phyloP scores from a whole-genome alignment of 192 early-diverging fungal genomes.

The Backusella westeae region DNA sequence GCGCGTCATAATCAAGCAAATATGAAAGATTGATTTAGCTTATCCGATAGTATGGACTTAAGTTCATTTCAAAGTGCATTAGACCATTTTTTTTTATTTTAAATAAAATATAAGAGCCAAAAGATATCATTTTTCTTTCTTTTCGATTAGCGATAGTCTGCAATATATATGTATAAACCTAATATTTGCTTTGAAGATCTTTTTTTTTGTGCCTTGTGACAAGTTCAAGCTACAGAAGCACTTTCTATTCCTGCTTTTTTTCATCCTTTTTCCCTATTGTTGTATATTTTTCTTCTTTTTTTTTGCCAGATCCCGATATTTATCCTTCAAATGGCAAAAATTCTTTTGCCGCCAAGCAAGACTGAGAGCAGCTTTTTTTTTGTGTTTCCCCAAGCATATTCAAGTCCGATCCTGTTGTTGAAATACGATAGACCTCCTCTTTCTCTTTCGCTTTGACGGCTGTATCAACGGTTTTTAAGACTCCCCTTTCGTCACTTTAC shows the following conservation, averaged over 20 bases:
- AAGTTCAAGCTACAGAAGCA: neutral
- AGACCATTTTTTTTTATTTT: neutral
- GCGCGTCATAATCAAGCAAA: neutral
- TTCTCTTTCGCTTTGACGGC: neutral
- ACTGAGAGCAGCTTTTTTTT: neutral
- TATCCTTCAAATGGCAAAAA: neutral
- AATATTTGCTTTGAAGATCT: neutral
- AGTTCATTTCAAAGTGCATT: slow-evolving; percentile 4
- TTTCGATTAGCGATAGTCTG: neutral
- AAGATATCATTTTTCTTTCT: neutral
- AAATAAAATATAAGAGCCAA: neutral
- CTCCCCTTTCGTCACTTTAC: neutral
- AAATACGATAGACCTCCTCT: neutral
- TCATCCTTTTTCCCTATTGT: neutral
- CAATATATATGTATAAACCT: neutral
- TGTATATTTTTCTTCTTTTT: neutral
- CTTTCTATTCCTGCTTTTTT: neutral
- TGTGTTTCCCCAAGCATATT: neutral
- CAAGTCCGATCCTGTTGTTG: neutral
- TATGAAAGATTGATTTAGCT: neutral
- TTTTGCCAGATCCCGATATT: neutral
- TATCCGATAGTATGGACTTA: slow-evolving; percentile 2
- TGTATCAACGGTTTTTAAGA: neutral
- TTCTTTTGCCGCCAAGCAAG: neutral
- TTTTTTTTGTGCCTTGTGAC: slow-evolving; percentile 2